phyloP scores from a whole-genome alignment of 441 rosid species.

The Macaranga tanarius region DNA sequence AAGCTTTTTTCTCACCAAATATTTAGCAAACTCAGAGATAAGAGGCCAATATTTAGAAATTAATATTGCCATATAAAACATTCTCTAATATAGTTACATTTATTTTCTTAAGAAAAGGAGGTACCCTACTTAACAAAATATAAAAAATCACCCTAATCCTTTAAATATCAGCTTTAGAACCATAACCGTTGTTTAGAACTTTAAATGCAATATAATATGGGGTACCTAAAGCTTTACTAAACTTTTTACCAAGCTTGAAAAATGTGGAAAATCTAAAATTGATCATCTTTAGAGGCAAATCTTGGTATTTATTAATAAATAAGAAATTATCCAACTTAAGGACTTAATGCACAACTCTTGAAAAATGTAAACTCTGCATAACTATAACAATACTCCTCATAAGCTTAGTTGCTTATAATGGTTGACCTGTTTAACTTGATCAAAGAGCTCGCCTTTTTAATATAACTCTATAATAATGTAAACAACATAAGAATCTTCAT shows the following conservation, averaged over 20 bases:
- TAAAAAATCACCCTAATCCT: not conserved
- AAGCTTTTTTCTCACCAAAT: not conserved
- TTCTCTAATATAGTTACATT: not conserved
- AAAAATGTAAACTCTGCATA: not conserved
- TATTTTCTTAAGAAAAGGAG: not conserved
- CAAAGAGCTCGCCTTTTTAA: not conserved
- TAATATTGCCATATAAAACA: not conserved
- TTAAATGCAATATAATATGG: not conserved
- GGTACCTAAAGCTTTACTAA: not conserved
- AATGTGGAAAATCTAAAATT: not conserved
- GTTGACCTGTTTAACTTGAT: not conserved
- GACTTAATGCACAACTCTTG: not conserved
- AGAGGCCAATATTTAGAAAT: not conserved
- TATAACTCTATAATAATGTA: not conserved
- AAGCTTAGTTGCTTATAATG: not conserved
- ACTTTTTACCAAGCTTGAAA: not conserved
- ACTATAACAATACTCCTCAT: not conserved
- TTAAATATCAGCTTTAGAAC: not conserved
- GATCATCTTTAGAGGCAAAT: not conserved
- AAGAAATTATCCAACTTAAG: not conserved
- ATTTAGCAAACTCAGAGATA: not conserved
- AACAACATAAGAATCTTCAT: not conserved
- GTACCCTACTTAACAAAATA: not conserved
- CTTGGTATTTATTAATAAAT: not conserved
- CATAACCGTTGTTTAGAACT: not conserved